Percentiles rank a stretch among this genome's conserved stretches.
Conservation (phyloP, 2,329 filamentous ascomycete species). For the Fusarium sp. region DNA sequence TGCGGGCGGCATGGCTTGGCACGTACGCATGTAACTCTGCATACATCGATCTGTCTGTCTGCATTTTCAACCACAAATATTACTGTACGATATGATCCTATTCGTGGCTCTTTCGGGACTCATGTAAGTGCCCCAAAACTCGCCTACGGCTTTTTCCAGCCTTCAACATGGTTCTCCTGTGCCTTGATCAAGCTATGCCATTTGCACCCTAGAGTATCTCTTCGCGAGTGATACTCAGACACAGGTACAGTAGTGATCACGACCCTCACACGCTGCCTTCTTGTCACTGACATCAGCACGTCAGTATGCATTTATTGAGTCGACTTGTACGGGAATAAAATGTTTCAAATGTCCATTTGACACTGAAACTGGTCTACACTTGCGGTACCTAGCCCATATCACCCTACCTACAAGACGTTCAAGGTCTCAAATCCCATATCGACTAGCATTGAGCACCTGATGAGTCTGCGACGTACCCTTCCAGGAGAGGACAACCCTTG, state of each 20-base stretch:
- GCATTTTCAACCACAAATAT: conserved; percentile 7
- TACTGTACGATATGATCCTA: background rate
- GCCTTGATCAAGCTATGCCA: conserved; percentile 5
- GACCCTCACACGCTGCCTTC: background rate
- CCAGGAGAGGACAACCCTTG: background rate
- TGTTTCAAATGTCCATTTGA: conserved; percentile 2
- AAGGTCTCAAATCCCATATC: conserved; percentile 1
- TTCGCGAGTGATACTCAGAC: background rate
- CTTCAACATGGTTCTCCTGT: conserved; percentile 13
- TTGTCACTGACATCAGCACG: conserved; percentile 1
- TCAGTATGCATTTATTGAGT: background rate
- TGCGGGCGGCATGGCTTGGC: conserved; percentile 1
- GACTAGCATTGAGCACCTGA: background rate
- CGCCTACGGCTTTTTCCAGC: conserved; percentile 13
- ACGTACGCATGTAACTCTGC: conserved; percentile 4
- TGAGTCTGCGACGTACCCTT: conserved; percentile 4
- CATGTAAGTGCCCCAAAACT: conserved; percentile 25
- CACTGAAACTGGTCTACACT: conserved; percentile 13
- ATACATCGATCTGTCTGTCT: conserved; percentile 3
- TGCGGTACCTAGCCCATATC: background rate
- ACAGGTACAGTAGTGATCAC: background rate
- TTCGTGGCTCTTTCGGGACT: conserved; percentile 19
- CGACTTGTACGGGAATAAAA: conserved; percentile 3
- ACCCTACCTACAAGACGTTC: conserved; percentile 4
- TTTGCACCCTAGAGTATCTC: background rate